Evolutionary conservation across 1,284 basidiomycete genomes (phyloP).

Genomic region (Polyporus tsugae): DNA sequence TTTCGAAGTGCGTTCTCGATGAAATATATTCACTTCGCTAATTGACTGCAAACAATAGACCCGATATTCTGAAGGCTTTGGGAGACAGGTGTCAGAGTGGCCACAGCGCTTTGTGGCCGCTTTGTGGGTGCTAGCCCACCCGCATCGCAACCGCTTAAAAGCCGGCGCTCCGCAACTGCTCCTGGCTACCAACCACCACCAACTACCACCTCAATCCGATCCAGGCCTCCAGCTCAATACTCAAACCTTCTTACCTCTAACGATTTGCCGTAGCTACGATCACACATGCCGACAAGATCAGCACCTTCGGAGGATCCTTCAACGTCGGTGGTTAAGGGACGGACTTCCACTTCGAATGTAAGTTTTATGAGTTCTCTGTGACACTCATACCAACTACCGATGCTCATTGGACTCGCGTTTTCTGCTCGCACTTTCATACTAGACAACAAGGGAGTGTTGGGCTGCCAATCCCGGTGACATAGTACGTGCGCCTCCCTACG

Average conservation of each 20-base stretch:
- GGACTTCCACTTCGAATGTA: not conserved
- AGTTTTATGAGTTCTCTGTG: not conserved
- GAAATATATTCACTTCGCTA: not conserved
- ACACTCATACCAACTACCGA: not conserved
- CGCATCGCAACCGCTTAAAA: slow-evolving; percentile 4
- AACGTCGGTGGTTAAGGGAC: not conserved
- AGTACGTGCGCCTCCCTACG: not conserved
- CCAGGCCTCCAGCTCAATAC: not conserved
- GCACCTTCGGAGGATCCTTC: not conserved
- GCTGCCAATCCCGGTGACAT: not conserved
- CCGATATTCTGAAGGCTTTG: not conserved
- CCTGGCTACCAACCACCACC: not conserved
- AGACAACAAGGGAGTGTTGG: not conserved
- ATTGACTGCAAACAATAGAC: not conserved
- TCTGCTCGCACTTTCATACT: not conserved
- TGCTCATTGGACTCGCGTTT: not conserved
- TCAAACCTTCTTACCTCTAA: not conserved
- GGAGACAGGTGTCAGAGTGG: not conserved
- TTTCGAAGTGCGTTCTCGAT: not conserved
- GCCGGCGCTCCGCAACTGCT: not conserved
- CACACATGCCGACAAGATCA: not conserved
- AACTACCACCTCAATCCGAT: not conserved
- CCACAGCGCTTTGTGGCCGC: not conserved
- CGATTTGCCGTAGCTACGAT: not conserved
- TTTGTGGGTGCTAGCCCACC: not conserved